phyloP scores from a whole-genome alignment of 129 eudicot genomes.

The Logfia minima region DNA sequence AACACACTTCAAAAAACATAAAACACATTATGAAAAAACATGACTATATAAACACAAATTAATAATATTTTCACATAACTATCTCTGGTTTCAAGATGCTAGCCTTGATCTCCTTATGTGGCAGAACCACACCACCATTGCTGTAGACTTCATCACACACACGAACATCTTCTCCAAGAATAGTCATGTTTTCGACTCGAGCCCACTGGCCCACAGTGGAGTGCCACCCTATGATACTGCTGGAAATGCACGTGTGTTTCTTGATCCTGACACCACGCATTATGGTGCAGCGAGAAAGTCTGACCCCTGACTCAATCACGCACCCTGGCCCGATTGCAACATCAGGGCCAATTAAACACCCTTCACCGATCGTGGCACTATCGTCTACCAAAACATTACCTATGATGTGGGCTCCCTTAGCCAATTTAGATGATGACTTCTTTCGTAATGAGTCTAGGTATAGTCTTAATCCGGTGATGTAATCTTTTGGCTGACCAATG shows the following conservation, averaged over 20 bases:
- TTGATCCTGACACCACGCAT: conserved; percentile 92
- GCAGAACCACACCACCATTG: conserved; percentile 92
- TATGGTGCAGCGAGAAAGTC: conserved; percentile 82
- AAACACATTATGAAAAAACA: not conserved
- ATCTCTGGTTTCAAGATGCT: conserved; percentile 92
- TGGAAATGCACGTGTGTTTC: conserved; percentile 75
- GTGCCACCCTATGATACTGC: conserved; percentile 92
- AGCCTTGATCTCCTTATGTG: conserved; percentile 92
- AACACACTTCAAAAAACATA: conserved; percentile 4
- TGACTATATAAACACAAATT: not conserved
- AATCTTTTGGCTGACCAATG: conserved; percentile 88
- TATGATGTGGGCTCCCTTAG: conserved; percentile 58
- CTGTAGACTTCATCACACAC: conserved; percentile 86
- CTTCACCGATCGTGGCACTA: conserved; percentile 81
- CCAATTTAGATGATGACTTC: conserved; percentile 52
- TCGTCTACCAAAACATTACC: conserved; percentile 87
- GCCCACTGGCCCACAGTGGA: conserved; percentile 95
- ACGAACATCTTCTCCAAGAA: conserved; percentile 90
- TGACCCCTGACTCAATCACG: conserved; percentile 78
- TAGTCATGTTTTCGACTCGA: conserved; percentile 88
- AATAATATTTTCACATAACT: conserved; percentile 59
- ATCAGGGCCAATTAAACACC: conserved; percentile 89
- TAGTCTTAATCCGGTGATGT: conserved; percentile 76
- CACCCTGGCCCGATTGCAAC: conserved; percentile 94
- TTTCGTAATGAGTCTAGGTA: conserved; percentile 76